A percentile compares a stretch with the other conserved stretches of the same genome.
phyloP scores from a whole-genome alignment of 164 flowering plant species.

The Tetrastigma voinierianum region DNA sequence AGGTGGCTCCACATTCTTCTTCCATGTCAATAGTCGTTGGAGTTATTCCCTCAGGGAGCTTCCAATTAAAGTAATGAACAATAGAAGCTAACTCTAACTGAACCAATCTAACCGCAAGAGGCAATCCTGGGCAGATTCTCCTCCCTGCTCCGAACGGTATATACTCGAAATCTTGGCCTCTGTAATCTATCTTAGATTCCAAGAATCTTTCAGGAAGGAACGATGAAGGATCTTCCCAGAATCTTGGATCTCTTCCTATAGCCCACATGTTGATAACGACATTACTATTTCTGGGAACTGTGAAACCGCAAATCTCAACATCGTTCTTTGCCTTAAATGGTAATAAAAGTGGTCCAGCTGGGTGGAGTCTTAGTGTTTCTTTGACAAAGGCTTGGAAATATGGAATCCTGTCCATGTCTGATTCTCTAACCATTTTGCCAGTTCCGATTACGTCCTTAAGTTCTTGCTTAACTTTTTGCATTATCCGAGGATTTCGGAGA shows the following conservation, averaged over 20 bases:
- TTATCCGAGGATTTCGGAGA: too few species aligned
- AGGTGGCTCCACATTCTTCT: too few species aligned
- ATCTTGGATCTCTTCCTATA: background rate
- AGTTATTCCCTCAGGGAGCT: background rate
- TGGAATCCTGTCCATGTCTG: background rate
- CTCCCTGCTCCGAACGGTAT: background rate
- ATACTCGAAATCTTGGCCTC: background rate
- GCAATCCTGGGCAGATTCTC: background rate
- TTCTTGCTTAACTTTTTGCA: too few species aligned
- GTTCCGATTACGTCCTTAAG: background rate
- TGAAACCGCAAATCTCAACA: background rate
- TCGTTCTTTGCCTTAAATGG: background rate
- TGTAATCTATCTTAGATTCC: background rate
- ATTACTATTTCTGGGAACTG: background rate
- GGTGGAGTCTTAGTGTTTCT: background rate
- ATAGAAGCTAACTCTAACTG: background rate
- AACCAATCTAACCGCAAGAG: background rate
- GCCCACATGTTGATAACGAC: background rate
- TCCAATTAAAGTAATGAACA: background rate
- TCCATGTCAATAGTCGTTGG: too few species aligned
- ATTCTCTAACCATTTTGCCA: background rate
- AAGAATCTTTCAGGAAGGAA: background rate
- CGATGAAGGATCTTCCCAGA: background rate
- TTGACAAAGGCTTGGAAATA: background rate
- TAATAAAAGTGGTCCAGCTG: background rate